Base-by-base conservation (phyloP, 2,329 filamentous ascomycete species). In the Ceratocystis lukuohia region DNA sequence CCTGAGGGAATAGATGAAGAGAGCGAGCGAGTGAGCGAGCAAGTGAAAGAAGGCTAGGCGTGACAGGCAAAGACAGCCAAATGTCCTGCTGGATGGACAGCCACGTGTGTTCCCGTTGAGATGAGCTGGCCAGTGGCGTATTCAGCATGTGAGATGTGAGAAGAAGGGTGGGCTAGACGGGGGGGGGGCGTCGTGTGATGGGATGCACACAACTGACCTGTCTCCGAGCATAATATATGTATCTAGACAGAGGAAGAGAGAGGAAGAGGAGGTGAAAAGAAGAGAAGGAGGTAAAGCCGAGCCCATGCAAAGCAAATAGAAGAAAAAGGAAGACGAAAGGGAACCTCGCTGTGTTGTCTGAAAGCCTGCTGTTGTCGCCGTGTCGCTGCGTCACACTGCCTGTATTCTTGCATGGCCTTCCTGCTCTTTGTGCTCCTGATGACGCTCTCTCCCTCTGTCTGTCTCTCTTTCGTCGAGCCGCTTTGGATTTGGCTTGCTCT, bases 121-220 rank as follows among this genome's bases (percentile, higher is more conserved):
- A 17, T 59, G 56, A 33, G 56, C 28, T 59, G 56, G 56, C 30
- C 28, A 37, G 56, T 59, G 56, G 56, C 56, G 56, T 30, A n/a
- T 30, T 17, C 22, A 25, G 48, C 20, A 41, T 41, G 37, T 41
- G 37, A 41, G 37, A 41, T 45, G 20, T 64, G 41, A 15, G 62
- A 50, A 65, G 30, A 25, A 22, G 63, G n/a, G 17, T 53, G 46
- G 30, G 28, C 33, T n/a, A 45, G 41, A 8, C 8, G 30, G 30
- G 62, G 63, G 56, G 20, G 62, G 37, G 30, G 5, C 33, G 53
- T 65, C 30, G 63, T 65, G 33, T 65, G 30, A 50, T 28, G 62
- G 25, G 25, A 65, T 57, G 41, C 3, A 41, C 33, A 48, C 45
- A 56, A 30, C 8, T 28, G 57, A 15, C 28, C 37, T 15, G 33